Evolutionary conservation across 192 early-diverging fungal species (phyloP).

Genomic region (Rhizophagus prolifer): DNA sequence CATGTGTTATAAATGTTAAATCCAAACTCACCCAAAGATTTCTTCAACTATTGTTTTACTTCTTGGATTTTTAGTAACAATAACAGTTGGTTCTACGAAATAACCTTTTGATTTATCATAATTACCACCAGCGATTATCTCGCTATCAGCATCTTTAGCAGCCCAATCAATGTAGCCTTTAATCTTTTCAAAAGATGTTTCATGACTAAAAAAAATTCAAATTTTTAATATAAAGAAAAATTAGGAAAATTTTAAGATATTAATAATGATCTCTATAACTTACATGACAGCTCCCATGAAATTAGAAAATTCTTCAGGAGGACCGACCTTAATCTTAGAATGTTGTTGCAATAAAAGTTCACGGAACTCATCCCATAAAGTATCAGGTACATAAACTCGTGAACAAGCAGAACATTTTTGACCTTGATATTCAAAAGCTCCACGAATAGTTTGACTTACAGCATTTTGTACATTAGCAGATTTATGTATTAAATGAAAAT

Average conservation of each 20-base stretch:
- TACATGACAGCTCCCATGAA: slow-evolving; percentile 92
- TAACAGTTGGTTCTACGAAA: slow-evolving; percentile 89
- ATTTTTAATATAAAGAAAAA: background rate
- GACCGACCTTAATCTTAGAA: slow-evolving; percentile 79
- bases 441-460: slow-evolving; percentile 88
- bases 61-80: slow-evolving; percentile 80
- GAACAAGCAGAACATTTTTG: slow-evolving; percentile 99
- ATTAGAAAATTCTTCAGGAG: slow-evolving; percentile 83
- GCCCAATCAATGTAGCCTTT: slow-evolving; percentile 86
- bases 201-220: slow-evolving; percentile 11
- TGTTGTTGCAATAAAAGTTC: slow-evolving; percentile 62
- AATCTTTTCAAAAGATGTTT: slow-evolving; percentile 85
- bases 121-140: slow-evolving; percentile 89
- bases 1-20: background rate
- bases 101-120: slow-evolving; percentile 86
- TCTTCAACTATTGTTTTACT: slow-evolving; percentile 90
- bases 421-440: slow-evolving; percentile 95
- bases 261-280: slow-evolving; percentile 25
- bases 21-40: slow-evolving; percentile 68
- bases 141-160: slow-evolving; percentile 59
- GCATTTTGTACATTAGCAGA: slow-evolving; percentile 72
- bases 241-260: slow-evolving; percentile 20
- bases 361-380: slow-evolving; percentile 75
- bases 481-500: slow-evolving; percentile 94
- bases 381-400: slow-evolving; percentile 85